Base-by-base conservation (phyloP, 495 filamentous ascomycete genomes). In the Tirmania nivea region DNA sequence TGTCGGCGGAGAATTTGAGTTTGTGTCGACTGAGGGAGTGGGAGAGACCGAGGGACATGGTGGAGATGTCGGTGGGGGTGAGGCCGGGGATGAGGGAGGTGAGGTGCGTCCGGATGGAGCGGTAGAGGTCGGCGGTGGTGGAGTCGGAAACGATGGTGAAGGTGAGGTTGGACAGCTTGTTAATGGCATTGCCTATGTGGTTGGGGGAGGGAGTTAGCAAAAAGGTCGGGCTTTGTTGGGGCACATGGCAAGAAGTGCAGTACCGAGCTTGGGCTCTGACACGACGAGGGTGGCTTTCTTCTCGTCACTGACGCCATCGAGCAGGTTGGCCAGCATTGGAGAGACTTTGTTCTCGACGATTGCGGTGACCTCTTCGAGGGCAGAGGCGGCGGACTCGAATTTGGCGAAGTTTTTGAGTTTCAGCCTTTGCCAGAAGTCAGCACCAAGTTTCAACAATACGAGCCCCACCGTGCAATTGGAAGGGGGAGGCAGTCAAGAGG, bases 11-110 rank as follows among this genome's bases (percentile, higher is more conserved):
- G 73, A 99, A 99, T 72, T 94, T 94, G 60, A 99, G 79, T 73
- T 89, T 94, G 72, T 99, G 88, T 55, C 90, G 80, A n/a, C 90
- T 94, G 49, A 99, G 77, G 39, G 86, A 94, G 71, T 99, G 90
- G 14, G 92, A 93, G 20, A 99, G 77, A 73, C 92, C 90, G 51
- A 99, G 75, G 20, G 83, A 79, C 86, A 95, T 96, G 63, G 86
- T 85, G 56, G 83, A 78, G 64, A 94, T 78, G 62, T 88, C 86
- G 63, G 83, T 76, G 47, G 85, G 80, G 7, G 81, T 71, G 56
- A 99, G 78, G 49, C 83, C 86, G 55, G 90, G 92, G 59, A 99
- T 90, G 42, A 99, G 73, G 17, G 89, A 84, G 52, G 84, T 78
- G 42, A 99, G 73, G 66, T 95, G 81, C 60, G 83, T 80, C 61